Evolutionary conservation across 352 stramenopile genomes (phyloP), one percentile per base, ranked within the genome.

Genomic region (Globisporangium ultimum): DNA sequence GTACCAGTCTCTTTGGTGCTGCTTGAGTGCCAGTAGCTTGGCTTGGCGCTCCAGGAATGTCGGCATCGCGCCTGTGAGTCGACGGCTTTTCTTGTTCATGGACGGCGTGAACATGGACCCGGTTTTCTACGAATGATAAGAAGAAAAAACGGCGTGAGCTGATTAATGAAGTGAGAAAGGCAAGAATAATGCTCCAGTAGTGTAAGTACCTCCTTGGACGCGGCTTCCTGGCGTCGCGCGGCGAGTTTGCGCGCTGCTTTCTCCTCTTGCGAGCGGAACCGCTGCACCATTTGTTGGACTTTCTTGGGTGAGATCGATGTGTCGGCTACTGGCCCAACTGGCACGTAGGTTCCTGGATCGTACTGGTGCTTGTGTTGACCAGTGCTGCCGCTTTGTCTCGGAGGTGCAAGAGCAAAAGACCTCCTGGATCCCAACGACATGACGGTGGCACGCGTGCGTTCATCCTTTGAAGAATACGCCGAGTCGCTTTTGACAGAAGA

Each of bases 201-300:
- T 22, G 21, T 8, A 18, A 13, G 14, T 24, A 61, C 43, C 45
- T 61, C 55, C 17, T 36, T 63, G 43, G 58, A 64, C 56, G 77
- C 68, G 10, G 63, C 64, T 41, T 77, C 69, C 61, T 72, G 58
- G 36, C 72, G 58, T 36, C 71, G 76, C 2, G 58, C 60, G 21
- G 52, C 66, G 12, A 78, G 61, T 51, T 54, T 66, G 3, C 61
- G 69, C 3, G 48, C 54, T 15, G 70, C 70, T 48, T 74, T 71
- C 61, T 78, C 67, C 21, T 79, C 72, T 17, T 71, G 68, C 1
- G 74, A 53, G 5, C 68, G 70, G 28, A 82, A 82, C 13, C 70
- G 68, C n/a, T 53, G 56, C 4, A 59, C 69, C 70, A 82, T 77
- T 12, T 75, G 66, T 1, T 38, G 49, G 3, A 79, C 42, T 51